A percentile compares a stretch with the other conserved stretches of the same genome.
phyloP scores from a whole-genome alignment of 192 early-diverging fungal species.

The Diversispora epigaea region DNA sequence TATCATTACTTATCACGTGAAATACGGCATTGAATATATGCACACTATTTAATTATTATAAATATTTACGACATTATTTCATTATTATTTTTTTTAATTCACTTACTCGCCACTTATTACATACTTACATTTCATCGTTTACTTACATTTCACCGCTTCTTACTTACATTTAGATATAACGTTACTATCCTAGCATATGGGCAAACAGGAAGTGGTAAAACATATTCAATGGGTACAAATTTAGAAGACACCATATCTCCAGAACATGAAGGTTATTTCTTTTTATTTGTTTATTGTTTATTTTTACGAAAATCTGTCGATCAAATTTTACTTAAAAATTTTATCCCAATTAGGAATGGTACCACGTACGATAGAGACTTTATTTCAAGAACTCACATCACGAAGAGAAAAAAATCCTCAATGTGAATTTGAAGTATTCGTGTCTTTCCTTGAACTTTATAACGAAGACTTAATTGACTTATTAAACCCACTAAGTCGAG shows the following conservation, averaged over 20 bases:
- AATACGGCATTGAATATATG: too few species aligned
- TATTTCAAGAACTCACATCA: slow-evolving; percentile 50
- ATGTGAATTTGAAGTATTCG: slow-evolving; percentile 53
- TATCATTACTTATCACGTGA: too few species aligned
- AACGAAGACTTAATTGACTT: slow-evolving; percentile 96
- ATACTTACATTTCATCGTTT: too few species aligned
- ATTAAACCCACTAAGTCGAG: slow-evolving; percentile 47
- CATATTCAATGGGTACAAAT: slow-evolving; percentile 92
- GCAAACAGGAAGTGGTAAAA: slow-evolving; percentile 94
- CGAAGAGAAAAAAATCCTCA: slow-evolving; percentile 42
- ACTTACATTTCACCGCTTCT: too few species aligned
- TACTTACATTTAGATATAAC: slow-evolving; percentile 68
- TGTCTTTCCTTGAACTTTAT: slow-evolving; percentile 94
- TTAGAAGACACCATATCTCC: slow-evolving; percentile 40
- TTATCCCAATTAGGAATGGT: slow-evolving; percentile 54
- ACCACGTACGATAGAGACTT: slow-evolving; percentile 61
- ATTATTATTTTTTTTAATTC: too few species aligned
- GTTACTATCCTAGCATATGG: slow-evolving; percentile 91
- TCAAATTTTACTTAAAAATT: not conserved
- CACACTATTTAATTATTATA: too few species aligned
- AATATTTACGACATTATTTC: too few species aligned
- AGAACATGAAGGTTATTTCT: slow-evolving; percentile 34
- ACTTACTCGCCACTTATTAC: too few species aligned
- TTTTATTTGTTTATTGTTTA: not conserved
- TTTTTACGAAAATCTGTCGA: not conserved